Evolutionary conservation across 2,329 filamentous ascomycete species (phyloP), one percentile per base, ranked within the genome.

Genomic region (Amylocarpus encephaloides): DNA sequence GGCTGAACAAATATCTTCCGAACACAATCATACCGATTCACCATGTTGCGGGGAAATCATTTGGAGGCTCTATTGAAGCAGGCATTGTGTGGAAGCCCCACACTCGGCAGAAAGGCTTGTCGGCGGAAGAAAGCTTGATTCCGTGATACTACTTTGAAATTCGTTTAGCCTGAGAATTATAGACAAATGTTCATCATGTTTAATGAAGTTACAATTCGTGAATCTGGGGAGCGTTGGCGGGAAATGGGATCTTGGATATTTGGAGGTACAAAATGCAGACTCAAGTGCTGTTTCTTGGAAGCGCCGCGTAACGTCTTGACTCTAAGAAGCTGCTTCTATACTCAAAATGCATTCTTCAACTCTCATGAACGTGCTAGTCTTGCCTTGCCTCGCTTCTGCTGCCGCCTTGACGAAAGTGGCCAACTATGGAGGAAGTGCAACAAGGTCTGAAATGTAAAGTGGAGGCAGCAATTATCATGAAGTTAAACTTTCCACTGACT

Each of bases 351-450:
- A 43, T 40, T 49, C 55, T 16, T 51, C 38, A 42, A 53, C 11
- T 10, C 5, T 53, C n/a, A 13, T 50, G 2, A 39, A 39, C 26
- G 16, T 29, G 1, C n/a, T 50, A 7, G 32, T 43, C 10, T 32
- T 49, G 41, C 48, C 48, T 5, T 15, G 38, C 18, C 29, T 45
- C 38, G 41, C 44, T 11, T 43, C 36, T 16, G 56, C 50, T 15
- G 56, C 54, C 1, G 15, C 49, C 6, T 42, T 58, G 19, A 54
- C 49, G 2, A 42, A 53, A 43, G 54, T 58, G 3, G 42, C 44
- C 5, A 58, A 56, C 32, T 58, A 58, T 55, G 54, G 54, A 35
- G 54, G 54, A 40, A 58, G 15, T 45, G 51, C 56, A 33, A 52
- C 56, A 43, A 59, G 53, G 48, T 52, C 54, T 30, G 48, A 57